Base-by-base conservation (phyloP, 2,329 filamentous ascomycete species). In the Venturia asperata region DNA sequence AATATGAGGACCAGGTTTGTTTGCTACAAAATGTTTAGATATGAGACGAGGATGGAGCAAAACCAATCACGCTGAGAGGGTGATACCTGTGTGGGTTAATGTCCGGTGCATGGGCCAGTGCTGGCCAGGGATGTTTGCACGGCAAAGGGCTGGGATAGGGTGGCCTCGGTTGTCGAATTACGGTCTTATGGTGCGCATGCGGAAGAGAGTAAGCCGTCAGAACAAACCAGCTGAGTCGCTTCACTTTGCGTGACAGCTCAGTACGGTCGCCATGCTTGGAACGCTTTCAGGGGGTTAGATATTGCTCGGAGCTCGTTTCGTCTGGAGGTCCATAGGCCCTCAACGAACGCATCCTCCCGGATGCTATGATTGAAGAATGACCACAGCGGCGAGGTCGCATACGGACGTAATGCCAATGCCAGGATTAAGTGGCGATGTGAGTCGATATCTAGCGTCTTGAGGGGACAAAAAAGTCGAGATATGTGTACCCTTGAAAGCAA, bases 21-120 rank as follows among this genome's bases (percentile, higher is more conserved):
- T 61, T 61, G 60, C 42, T 42, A 45, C 60, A 45, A 61, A 61
- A 42, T 42, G 42, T 61, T 30, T 61, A 42, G 60, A 61, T 45
- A 43, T 61, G 60, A 61, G 60, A 61, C 60, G 60, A 61, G 42
- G 42, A 58, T 19, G 27, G 52, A 37, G 52, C 52, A 5, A 19
- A 58, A 37, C 52, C 52, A 58, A 37, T 58, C 52, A 58, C 52
- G 30, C 30, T 21, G 52, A 58, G 19, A 58, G 52, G 24, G 30
- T 15, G 52, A 58, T 37, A 11, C 52, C 52, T 34, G 30, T 37
- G 15, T 58, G 30, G 52, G 30, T 37, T 58, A 58, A 58, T n/a
- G 52, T 58, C 52, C 52, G 52, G 27, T 34, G 52, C 52, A 58
- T 19, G 52, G 60, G 60, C n/a, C 24, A 61, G 15, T 1, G 15